Percentiles rank a stretch among this genome's conserved stretches.
Conservation (phyloP, 2,329 filamentous ascomycete genomes). For the Aspergillus spinulosporus region DNA sequence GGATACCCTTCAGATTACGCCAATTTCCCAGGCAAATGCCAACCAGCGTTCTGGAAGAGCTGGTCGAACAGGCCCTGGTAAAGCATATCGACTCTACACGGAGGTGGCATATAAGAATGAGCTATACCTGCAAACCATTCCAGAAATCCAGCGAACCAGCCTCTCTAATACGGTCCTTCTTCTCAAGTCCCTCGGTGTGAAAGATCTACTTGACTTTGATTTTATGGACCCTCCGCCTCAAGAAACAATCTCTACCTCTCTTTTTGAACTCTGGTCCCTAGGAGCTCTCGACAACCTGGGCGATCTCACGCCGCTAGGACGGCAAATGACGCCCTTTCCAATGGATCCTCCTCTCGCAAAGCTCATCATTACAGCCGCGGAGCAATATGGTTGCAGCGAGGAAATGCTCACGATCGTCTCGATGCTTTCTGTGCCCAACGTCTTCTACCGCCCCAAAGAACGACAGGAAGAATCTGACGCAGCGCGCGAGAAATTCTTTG, state of each 20-base stretch:
- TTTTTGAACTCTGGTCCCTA: constrained; percentile 96
- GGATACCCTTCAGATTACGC: constrained; percentile 97
- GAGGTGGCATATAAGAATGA: constrained; percentile 95
- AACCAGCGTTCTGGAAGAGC: constrained; percentile 91
- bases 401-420: constrained; percentile 98
- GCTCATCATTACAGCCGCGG: constrained; percentile 85
- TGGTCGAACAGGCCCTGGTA: constrained; percentile 90
- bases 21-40: constrained; percentile 94
- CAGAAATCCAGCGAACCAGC: constrained; percentile 96
- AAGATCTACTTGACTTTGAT: constrained; percentile 91
- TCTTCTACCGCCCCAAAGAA: constrained; percentile 96
- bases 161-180: constrained; percentile 92
- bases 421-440: constrained; percentile 94
- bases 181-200: constrained; percentile 90
- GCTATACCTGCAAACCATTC: constrained; percentile 93
- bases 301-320: constrained; percentile 81
- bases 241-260: constrained; percentile 93
- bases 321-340: constrained; percentile 94
- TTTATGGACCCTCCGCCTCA: constrained; percentile 99
- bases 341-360: constrained; percentile 98
- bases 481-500: constrained; percentile 96
- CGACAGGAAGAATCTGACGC: constrained; percentile 94
- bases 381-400: constrained; percentile 88
- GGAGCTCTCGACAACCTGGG: constrained; percentile 92
- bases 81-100: constrained; percentile 90